Percentiles rank a stretch among this genome's conserved stretches.
Evolutionary conservation across 2,329 filamentous ascomycete genomes (phyloP).

Genomic region (Allantophomopsis cytisporea): DNA sequence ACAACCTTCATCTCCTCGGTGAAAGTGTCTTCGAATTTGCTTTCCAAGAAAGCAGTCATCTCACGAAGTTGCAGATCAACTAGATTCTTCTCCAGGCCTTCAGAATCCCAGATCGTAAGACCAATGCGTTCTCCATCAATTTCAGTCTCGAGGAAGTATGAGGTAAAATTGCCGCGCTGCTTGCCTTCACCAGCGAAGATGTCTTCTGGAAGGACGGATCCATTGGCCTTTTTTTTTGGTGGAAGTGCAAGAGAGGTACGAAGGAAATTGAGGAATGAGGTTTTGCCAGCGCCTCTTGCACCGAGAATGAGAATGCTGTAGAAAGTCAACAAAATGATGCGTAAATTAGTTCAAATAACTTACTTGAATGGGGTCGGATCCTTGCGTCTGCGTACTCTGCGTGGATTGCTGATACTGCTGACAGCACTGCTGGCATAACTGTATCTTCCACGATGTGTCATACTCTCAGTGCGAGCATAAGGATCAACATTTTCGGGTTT

Average conservation of each 20-base stretch:
- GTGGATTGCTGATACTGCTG: constrained; percentile 85
- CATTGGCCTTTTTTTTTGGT: constrained; percentile 52
- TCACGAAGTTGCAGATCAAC: constrained; percentile 89
- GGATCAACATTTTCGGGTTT: constrained; percentile 52
- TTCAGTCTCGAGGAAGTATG: constrained; percentile 86
- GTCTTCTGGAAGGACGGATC: constrained; percentile 29
- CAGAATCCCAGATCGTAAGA: constrained; percentile 91
- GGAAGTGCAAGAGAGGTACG: constrained; percentile 74
- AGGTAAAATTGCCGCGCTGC: constrained; percentile 55
- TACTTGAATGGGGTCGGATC: constrained; percentile 98
- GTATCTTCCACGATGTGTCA: constrained; percentile 91
- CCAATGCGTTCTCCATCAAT: constrained; percentile 86
- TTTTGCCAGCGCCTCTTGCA: constrained; percentile 80
- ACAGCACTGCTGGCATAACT: constrained; percentile 90
- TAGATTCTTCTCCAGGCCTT: constrained; percentile 86
- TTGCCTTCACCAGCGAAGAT: constrained; percentile 28
- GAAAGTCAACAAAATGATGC: background rate
- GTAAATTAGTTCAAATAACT: constrained; percentile 24
- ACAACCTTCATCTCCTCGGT: constrained; percentile 96
- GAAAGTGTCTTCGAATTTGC: constrained; percentile 97
- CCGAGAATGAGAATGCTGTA: constrained; percentile 79
- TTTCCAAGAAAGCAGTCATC: constrained; percentile 85
- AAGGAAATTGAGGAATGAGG: constrained; percentile 92
- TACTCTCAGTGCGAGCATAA: constrained; percentile 78
- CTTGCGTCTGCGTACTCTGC: constrained; percentile 84